These are phyloP conservation scores for Brettanomyces nanus DNA, from an alignment of 805 yeast genomes.

Conservation along the genomic window DNA sequence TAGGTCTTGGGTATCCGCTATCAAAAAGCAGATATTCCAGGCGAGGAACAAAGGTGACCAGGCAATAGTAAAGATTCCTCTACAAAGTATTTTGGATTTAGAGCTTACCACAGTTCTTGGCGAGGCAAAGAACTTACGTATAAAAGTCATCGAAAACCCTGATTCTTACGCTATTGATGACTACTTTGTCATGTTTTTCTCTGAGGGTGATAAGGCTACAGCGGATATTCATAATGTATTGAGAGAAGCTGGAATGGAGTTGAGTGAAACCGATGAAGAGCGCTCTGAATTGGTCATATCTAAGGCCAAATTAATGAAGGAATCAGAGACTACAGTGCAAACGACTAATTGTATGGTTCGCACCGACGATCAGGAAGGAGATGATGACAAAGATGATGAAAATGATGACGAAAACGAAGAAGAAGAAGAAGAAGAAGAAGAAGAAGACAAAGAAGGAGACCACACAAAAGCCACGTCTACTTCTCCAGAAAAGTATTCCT, in stretches of 20 bases:
- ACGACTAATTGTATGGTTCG: slow-evolving; percentile 13
- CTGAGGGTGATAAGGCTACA: slow-evolving; percentile 36
- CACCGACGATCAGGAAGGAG: slow-evolving; percentile 2
- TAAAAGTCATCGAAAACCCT: slow-evolving; percentile 53
- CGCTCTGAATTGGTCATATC: slow-evolving; percentile 17
- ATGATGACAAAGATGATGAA: not conserved
- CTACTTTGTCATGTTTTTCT: slow-evolving; percentile 60
- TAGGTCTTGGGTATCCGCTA: slow-evolving; percentile 65
- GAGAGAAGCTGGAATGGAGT: slow-evolving; percentile 23
- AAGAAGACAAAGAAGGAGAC: not conserved
- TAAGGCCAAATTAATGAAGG: slow-evolving; percentile 17
- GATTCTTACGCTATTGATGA: slow-evolving; percentile 55
- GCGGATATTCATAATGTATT: slow-evolving; percentile 33
- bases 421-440: not conserved
- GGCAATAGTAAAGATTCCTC: slow-evolving; percentile 71
- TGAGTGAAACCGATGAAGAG: slow-evolving; percentile 16
- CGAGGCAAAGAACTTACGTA: slow-evolving; percentile 43
- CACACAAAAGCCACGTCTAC: not conserved
- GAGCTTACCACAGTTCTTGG: slow-evolving; percentile 51
- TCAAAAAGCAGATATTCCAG: slow-evolving; percentile 73
- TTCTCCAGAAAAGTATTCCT: not conserved
- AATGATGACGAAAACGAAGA: not conserved
- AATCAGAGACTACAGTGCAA: slow-evolving; percentile 18
- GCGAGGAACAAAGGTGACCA: slow-evolving; percentile 62
- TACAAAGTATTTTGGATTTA: slow-evolving; percentile 54